Base-by-base conservation (phyloP, 2,329 filamentous ascomycete species). In the Xylariaceae sp. region DNA sequence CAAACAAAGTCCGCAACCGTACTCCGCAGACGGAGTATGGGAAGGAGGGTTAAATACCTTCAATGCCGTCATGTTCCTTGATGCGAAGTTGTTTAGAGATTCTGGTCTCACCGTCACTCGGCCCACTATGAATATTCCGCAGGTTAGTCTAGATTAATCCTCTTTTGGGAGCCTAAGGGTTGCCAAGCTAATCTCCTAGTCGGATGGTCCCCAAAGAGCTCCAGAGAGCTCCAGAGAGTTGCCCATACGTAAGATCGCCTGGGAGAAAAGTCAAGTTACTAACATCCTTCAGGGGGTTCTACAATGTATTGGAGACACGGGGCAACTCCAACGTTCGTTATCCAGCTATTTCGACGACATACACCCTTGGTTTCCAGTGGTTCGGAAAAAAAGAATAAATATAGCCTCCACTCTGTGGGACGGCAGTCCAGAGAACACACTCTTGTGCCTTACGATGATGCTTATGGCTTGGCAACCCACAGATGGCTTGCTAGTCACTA, bases 371-470 rank as follows among this genome's bases (percentile, higher is more conserved):
- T 74, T 81, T 58, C 78, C 79, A 6, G 77, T 82, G 44, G 65
- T 82, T 26, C 79, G 77, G 14, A 75, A 74, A 60, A 81, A 79
- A 60, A 69, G 78, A 19, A 69, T 82, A 60, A 75, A 75, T 40
- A 70, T 79, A 24, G 68, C 71, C 7, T 75, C 76, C 48, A 73
- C 76, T 9, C 53, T 75, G 4, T 75, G 75, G 67, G 76, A 80
- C 56, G 74, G 72, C 39, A 78, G 78, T 14, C 72, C 78, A 2
- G 79, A 81, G 60, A 68, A 79, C 17, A 77, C 77, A 33, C 68
- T 81, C 31, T 70, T 82, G 12, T 79, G 79, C 56, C 66, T 82
- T 26, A 73, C 74, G n/a, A 81, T 82, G 77, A 79, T 78, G 64
- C 73, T 82, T 12, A 69, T 78, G 21, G 75, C 67, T 17, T 74